Evolutionary conservation across 352 stramenopile species (phyloP).

Genomic region (Aphanomyces invadans): DNA sequence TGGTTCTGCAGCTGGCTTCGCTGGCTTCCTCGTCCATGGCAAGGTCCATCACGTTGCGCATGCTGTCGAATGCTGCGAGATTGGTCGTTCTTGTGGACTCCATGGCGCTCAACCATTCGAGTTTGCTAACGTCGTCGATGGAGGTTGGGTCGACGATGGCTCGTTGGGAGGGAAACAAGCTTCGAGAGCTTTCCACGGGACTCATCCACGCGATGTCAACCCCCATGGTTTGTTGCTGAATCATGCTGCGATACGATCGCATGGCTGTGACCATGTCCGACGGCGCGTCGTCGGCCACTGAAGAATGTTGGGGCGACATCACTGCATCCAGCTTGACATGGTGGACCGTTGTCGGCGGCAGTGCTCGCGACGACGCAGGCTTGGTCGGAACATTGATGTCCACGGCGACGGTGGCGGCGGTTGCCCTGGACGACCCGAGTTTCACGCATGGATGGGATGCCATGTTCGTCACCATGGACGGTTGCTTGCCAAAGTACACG

Average conservation of each 20-base stretch:
- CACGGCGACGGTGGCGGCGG: background rate
- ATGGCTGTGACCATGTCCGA: background rate
- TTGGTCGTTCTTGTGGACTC: conserved; percentile 12
- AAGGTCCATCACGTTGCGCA: background rate
- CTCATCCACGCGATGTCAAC: conserved; percentile 3
- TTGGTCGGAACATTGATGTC: conserved; percentile 7
- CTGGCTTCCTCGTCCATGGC: conserved; percentile 3
- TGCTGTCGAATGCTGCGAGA: background rate
- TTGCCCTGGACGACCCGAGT: no score
- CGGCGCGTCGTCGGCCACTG: background rate
- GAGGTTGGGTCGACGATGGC: no score
- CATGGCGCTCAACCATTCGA: conserved; percentile 21
- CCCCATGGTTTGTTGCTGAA: conserved; percentile 8
- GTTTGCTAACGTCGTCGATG: background rate
- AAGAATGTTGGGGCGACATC: no score
- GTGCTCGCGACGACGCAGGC: no score
- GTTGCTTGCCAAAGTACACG: conserved; percentile 9
- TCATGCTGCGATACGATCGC: conserved; percentile 9
- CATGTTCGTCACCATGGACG: background rate
- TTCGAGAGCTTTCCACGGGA: conserved; percentile 16
- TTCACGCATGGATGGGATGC: no score
- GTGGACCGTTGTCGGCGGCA: no score
- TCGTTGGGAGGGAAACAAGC: conserved; percentile 7
- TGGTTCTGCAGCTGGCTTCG: background rate
- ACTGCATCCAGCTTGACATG: no score